Percentiles rank a stretch among this genome's conserved stretches.
These are phyloP conservation scores for Hysterangium stoloniferum DNA, from an alignment of 768 basidiomycete genomes.

Conservation along the genomic window DNA sequence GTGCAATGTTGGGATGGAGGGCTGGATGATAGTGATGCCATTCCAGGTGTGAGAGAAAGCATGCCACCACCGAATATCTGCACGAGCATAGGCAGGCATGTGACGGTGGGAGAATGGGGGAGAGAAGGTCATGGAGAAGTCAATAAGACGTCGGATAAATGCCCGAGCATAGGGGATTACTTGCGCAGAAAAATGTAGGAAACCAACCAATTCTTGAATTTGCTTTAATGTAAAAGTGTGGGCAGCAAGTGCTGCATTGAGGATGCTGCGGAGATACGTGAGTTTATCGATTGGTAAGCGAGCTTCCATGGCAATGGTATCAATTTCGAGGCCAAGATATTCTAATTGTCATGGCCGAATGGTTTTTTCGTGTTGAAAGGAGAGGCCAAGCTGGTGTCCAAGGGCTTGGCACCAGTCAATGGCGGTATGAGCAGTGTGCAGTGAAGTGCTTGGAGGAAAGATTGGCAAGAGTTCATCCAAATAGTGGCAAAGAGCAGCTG, in stretches of 20 bases:
- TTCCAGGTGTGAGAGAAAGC: conserved; percentile 23
- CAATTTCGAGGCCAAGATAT: too few species aligned
- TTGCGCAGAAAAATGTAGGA: conserved; percentile 28
- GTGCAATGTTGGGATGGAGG: conserved; percentile 7
- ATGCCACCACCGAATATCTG: conserved; percentile 29
- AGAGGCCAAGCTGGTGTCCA: too few species aligned
- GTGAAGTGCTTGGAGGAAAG: too few species aligned
- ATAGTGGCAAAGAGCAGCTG: conserved; percentile 25
- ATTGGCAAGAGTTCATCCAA: conserved; percentile 22
- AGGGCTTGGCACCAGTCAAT: conserved; percentile 26
- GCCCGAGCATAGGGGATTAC: conserved; percentile 26
- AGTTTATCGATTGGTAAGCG: conserved; percentile 27
- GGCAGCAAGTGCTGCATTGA: too few species aligned
- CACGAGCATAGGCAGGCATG: conserved; percentile 18
- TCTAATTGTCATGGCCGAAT: conserved; percentile 17
- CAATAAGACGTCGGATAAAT: conserved; percentile 23
- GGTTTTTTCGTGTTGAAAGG: conserved; percentile 1
- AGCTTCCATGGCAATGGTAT: conserved; percentile 27
- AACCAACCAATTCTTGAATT: conserved; percentile 28
- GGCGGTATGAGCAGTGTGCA: conserved; percentile 15
- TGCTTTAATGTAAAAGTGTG: too few species aligned
- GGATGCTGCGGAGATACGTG: conserved; percentile 17
- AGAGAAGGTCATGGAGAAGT: conserved; percentile 23
- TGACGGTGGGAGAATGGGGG: conserved; percentile 17
- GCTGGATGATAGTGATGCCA: conserved; percentile 17